phyloP scores from a whole-genome alignment of 768 basidiomycete species.

The Trametes meyenii region DNA sequence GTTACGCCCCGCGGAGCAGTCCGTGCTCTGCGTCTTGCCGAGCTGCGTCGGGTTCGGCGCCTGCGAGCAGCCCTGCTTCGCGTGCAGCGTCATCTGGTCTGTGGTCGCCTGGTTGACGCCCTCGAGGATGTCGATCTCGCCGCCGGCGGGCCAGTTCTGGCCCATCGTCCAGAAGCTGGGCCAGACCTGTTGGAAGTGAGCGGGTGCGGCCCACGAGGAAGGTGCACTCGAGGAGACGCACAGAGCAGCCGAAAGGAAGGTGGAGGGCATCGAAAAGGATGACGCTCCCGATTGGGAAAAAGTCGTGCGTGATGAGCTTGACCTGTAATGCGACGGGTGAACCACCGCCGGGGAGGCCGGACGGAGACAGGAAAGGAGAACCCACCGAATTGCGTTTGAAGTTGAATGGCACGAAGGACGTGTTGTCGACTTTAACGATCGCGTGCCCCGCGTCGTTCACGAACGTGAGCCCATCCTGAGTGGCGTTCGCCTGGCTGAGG shows the following conservation, averaged over 20 bases:
- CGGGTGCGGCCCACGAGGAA: not conserved
- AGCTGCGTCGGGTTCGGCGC: slow-evolving; percentile 36
- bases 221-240: slow-evolving; percentile 25
- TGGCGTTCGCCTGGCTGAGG: slow-evolving; percentile 50
- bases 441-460: slow-evolving; percentile 61
- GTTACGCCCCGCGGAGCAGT: slow-evolving; percentile 36
- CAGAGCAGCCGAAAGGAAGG: slow-evolving; percentile 61
- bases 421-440: slow-evolving; percentile 76
- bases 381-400: slow-evolving; percentile 63
- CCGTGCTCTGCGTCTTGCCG: slow-evolving; percentile 32
- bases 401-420: slow-evolving; percentile 52
- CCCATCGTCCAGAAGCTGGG: slow-evolving; percentile 35
- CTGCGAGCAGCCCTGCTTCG: slow-evolving; percentile 39
- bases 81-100: slow-evolving; percentile 64
- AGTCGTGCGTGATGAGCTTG: slow-evolving; percentile 45
- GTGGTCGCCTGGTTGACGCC: slow-evolving; percentile 50
- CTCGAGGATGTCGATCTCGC: slow-evolving; percentile 48
- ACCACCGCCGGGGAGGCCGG: not conserved
- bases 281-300: slow-evolving; percentile 45
- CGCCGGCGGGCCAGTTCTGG: slow-evolving; percentile 41
- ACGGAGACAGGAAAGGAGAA: not conserved
- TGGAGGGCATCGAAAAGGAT: slow-evolving; percentile 51
- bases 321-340: slow-evolving; percentile 34
- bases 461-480: slow-evolving; percentile 55
- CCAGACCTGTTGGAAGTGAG: slow-evolving; percentile 26